Evolutionary conservation across 148 eudicot genomes (phyloP).

Genomic region (Chenopodium suecicum): DNA sequence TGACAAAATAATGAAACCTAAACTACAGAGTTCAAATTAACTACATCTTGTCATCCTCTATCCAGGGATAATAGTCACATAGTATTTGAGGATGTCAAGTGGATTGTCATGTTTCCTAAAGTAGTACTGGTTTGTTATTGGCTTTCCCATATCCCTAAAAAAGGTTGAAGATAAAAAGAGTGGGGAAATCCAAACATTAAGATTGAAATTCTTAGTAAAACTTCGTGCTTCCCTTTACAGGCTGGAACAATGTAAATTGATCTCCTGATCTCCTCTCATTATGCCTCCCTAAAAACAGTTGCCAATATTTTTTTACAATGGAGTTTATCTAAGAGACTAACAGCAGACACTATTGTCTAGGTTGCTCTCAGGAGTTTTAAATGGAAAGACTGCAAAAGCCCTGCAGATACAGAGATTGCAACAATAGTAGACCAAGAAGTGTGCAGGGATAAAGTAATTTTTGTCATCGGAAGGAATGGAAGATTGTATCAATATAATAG

Average conservation of each 20-base stretch:
- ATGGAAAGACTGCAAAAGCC: conserved; percentile 82
- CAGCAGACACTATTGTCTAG: conserved; percentile 32
- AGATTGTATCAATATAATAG: conserved; percentile 74
- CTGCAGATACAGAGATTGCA: conserved; percentile 62
- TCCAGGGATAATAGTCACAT: not conserved
- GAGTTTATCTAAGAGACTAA: conserved; percentile 5
- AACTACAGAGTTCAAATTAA: not conserved
- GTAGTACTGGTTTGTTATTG: not conserved
- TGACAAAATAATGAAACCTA: not conserved
- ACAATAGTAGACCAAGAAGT: conserved; percentile 80
- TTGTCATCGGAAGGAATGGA: conserved; percentile 61
- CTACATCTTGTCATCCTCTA: not conserved
- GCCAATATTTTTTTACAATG: not conserved
- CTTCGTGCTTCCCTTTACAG: not conserved
- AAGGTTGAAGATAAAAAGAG: not conserved
- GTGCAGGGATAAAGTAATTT: conserved; percentile 65
- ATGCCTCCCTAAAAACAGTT: not conserved
- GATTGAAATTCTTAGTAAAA: not conserved
- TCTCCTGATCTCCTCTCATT: not conserved
- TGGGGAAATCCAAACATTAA: not conserved
- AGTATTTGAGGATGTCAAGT: no score
- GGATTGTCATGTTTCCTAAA: not conserved
- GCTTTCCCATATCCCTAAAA: not conserved
- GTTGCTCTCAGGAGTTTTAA: conserved; percentile 66
- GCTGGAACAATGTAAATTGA: not conserved